Base-by-base conservation (phyloP, 768 basidiomycete species). In the Tulasnella sp. region DNA sequence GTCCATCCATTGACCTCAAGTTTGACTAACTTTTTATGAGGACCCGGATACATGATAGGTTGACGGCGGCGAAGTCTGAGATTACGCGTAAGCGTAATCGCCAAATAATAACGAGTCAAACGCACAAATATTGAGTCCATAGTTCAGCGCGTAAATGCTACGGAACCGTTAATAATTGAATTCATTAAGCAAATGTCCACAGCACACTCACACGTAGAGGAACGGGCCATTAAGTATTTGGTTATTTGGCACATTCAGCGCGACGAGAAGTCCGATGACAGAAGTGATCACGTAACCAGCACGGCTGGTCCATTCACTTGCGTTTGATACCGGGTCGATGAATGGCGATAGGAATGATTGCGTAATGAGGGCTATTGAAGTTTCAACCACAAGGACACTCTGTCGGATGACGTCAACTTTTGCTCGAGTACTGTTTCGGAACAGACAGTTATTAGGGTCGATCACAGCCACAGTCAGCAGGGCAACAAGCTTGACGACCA, bases 261-360 rank as follows among this genome's bases (percentile, higher is more conserved):
- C 88, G 69, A 90, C 87, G n/a, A 85, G 83, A 29, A 93, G 85
- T 3, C 92, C 90, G 40, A 91, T 85, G 29, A 85, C 81, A 38
- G 91, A 86, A 12, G 91, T 91, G 37, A 86, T 80, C 54, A 93
- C 85, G 81, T 92, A 94, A 81, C 91, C 91, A 67, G 91, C 81
- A 71, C 92, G 83, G 64, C 91, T 91, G 14, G 86, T 86, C 88
- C 89, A 91, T 85, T 93, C 91, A 81, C 88, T 90, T 1, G 91
- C 90, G 82, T 93, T 93, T 81, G 88, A 88, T 76, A 90, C 86
- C 25, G 91, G 90, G 79, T 92, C 88, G 76, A 89, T 79, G 81
- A 92, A 92, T 7, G 91, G 91, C 0, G 85, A 85, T 72, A 88
- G 83, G 37, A 87, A 80, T 79, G 89, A 90, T 79, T 93, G 91